Evolutionary conservation across 176 grass and related monocot species (phyloP).

Genomic region (Olyra latifolia): DNA sequence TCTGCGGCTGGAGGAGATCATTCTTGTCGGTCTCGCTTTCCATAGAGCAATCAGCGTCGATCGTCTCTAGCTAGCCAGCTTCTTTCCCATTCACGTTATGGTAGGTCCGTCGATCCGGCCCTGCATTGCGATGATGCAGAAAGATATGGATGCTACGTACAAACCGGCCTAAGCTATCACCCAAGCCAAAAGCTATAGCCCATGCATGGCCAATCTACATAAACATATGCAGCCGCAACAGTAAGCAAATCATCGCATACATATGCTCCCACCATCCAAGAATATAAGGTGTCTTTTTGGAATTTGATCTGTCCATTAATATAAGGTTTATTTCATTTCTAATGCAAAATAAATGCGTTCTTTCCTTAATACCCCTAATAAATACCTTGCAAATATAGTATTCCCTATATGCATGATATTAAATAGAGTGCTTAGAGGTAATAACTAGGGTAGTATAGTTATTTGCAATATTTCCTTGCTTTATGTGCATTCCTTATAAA

Average conservation of each 20-base stretch:
- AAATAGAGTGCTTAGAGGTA: too few species aligned
- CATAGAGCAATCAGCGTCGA: conserved; percentile 14
- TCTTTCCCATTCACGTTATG: conserved; percentile 12
- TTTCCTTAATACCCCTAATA: too few species aligned
- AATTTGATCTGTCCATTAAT: too few species aligned
- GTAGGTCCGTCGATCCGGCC: conserved; percentile 24
- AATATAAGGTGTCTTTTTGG: too few species aligned
- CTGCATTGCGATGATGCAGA: background rate
- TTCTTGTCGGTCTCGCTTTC: conserved; percentile 62
- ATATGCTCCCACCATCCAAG: too few species aligned
- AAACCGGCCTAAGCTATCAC: background rate
- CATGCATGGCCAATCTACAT: background rate
- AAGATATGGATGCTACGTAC: background rate
- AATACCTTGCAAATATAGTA: too few species aligned
- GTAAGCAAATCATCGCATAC: background rate
- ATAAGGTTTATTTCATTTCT: too few species aligned
- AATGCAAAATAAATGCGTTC: too few species aligned
- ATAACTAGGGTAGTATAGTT: too few species aligned
- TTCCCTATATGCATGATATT: too few species aligned
- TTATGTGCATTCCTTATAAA: too few species aligned
- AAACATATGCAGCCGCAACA: background rate
- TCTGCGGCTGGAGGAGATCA: conserved; percentile 41
- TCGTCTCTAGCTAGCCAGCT: conserved; percentile 7
- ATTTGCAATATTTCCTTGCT: too few species aligned
- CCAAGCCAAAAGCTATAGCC: conserved; percentile 5